Conservation (phyloP, 2,329 filamentous ascomycete genomes). For the Penicillium olsonii region DNA sequence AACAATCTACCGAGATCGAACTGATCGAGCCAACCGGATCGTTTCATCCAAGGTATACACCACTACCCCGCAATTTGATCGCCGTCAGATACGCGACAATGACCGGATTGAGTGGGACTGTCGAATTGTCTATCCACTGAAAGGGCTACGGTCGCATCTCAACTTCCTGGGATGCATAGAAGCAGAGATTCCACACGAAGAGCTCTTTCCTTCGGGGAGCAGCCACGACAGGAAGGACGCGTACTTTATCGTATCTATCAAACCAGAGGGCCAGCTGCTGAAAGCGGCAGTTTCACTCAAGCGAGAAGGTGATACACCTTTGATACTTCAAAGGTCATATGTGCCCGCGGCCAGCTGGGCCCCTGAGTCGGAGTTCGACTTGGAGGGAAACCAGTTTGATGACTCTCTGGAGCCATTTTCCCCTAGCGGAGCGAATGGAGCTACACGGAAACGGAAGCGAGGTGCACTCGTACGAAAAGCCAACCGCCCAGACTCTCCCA, state of each 20-base stretch:
- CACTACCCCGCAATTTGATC: background rate
- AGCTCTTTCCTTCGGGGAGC: background rate
- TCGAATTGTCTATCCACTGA: background rate
- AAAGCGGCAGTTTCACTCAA: background rate
- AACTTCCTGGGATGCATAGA: background rate
- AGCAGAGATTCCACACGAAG: background rate
- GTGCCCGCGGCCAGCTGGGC: background rate
- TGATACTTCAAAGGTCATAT: background rate
- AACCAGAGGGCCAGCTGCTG: background rate
- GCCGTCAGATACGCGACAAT: background rate
- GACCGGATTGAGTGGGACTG: background rate
- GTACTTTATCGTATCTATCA: background rate
- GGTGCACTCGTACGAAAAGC: background rate
- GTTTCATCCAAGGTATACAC: background rate
- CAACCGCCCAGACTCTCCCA: background rate
- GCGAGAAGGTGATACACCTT: background rate
- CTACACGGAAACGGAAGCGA: background rate
- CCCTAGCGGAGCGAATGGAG: background rate
- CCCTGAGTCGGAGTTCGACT: background rate
- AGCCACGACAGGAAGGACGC: background rate
- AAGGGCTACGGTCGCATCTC: background rate
- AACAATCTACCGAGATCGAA: background rate
- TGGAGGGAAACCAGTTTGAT: background rate
- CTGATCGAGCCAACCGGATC: background rate
- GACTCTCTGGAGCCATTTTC: background rate